phyloP scores from a whole-genome alignment of 805 yeast species.

The Barnettozyma populi region DNA sequence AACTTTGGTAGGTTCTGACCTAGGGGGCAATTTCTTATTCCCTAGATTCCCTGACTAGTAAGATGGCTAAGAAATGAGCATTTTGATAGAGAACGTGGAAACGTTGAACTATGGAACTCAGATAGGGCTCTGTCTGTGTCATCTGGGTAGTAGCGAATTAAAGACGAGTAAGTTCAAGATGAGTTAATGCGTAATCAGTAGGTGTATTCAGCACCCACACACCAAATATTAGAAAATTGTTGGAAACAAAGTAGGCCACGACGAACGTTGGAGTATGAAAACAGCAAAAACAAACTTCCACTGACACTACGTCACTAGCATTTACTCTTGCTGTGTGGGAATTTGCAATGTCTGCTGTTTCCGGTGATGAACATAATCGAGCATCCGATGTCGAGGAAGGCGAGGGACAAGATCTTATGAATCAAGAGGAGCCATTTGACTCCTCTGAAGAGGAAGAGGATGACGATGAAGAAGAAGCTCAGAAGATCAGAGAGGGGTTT shows the following conservation, averaged over 20 bases:
- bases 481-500: conserved; percentile 82
- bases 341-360: conserved; percentile 17
- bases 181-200: too few species aligned
- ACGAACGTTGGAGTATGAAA: neutral
- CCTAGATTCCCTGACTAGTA: too few species aligned
- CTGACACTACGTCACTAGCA: neutral
- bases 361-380: conserved; percentile 16
- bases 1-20: too few species aligned
- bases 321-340: neutral
- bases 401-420: conserved; percentile 38
- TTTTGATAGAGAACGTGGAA: too few species aligned
- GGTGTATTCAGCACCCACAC: neutral
- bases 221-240: neutral
- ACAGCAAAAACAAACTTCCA: neutral
- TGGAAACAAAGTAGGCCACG: neutral
- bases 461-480: conserved; percentile 85
- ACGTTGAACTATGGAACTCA: too few species aligned
- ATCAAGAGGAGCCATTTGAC: conserved; percentile 38
- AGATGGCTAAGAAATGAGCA: too few species aligned
- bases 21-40: too few species aligned
- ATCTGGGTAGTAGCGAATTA: too few species aligned
- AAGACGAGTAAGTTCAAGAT: neutral
- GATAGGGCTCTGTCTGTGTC: too few species aligned
- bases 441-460: conserved; percentile 91
- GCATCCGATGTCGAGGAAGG: conserved; percentile 28